These are phyloP conservation scores for Rhizopus sp. DNA, from an alignment of 371 early-diverging fungal genomes.

Conservation along the genomic window DNA sequence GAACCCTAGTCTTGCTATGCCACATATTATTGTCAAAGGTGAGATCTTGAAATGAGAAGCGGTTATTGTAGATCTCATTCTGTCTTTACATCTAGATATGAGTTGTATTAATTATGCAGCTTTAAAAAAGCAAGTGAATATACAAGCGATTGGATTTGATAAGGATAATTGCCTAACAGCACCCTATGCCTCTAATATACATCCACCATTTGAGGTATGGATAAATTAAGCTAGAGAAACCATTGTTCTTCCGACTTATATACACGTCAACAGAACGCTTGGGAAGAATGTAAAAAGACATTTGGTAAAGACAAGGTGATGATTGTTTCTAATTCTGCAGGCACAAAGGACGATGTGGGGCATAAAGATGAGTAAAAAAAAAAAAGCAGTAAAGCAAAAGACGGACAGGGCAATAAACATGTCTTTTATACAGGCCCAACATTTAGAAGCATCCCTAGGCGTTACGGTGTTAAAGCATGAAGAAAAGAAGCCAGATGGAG, in stretches of 20 bases:
- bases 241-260: background rate
- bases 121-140: constrained; percentile 57
- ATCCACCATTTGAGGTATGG: constrained; percentile 70
- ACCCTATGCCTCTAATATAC: constrained; percentile 73
- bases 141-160: constrained; percentile 81
- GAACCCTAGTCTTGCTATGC: constrained; percentile 73
- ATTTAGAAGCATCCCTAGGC: constrained; percentile 47
- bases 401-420: constrained; percentile 2
- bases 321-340: constrained; percentile 94
- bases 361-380: constrained; percentile 52
- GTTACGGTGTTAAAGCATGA: constrained; percentile 65
- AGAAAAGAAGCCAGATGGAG: constrained; percentile 84
- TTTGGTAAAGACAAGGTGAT: constrained; percentile 68
- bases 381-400: background rate
- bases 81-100: constrained; percentile 52
- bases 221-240: background rate
- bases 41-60: constrained; percentile 7
- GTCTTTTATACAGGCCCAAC: constrained; percentile 35
- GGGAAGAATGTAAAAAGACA: constrained; percentile 63
- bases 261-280: constrained; percentile 52
- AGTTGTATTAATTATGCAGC: constrained; percentile 65
- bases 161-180: constrained; percentile 94
- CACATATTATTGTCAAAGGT: constrained; percentile 76
- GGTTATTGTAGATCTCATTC: background rate
- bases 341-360: constrained; percentile 75